Evolutionary conservation across 1,139 yeast species (phyloP), one percentile per base, ranked within the genome.

Genomic region (Lodderomyces oxycetoniae): DNA sequence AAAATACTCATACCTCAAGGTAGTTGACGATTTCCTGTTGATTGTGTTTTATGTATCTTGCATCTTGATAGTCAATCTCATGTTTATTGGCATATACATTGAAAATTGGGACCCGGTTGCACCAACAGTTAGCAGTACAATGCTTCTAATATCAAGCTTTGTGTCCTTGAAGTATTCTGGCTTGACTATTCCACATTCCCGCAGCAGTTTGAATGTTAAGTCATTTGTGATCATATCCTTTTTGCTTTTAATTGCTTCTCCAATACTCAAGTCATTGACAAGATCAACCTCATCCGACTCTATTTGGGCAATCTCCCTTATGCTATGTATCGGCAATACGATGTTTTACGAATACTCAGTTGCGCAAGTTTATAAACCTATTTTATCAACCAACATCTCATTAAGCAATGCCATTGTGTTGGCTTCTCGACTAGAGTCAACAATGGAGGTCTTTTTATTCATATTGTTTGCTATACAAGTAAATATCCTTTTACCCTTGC

Each of bases 271-370:
- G 47, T 88, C 96, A 0, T 67, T 93, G 33, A 88, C 96, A 0
- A 75, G 78, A 46, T 84, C 96, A 1, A 87, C 96, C 0, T 77
- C 96, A 0, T 83, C 94, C 1, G 97, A 91, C 57, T 87, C 96
- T 12, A 87, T 93, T 42, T 91, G 98, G 97, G 88, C 95, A 0
- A 59, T 91, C 5, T 77, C 95, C 3, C 77, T 83, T 34, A 79
- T 95, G 76, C 64, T 91, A 17, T 79, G 85, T 26, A 45, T 86
- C 6, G 65, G 78, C 28, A 85, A 85, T 48, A 62, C 86, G 3
- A 54, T 79, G 11, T 75, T 79, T 46, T 83, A 82, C 49, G 88
- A 83, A 49, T 83, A 82, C 43, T 68, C 76, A 5, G 61, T 72
- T 47, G 47, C 56, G 36, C 59, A 50, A 7, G 32, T 46, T n/a